phyloP scores from a whole-genome alignment of 306 rosid genomes.

The Oemleria cerasiformis region DNA sequence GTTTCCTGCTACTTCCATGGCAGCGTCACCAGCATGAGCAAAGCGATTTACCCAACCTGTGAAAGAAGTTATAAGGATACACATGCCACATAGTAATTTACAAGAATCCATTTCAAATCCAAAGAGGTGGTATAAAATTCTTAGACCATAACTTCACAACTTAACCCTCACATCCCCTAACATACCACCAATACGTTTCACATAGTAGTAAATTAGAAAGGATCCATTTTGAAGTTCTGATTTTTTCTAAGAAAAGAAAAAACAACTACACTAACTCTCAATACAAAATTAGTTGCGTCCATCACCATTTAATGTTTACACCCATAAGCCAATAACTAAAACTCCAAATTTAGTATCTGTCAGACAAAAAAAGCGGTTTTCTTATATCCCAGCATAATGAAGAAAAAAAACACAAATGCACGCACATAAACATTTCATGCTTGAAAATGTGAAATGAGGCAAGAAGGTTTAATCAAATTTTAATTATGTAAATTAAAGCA shows the following conservation, averaged over 20 bases:
- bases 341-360: background rate
- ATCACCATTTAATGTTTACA: no score
- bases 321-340: no score
- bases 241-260: no score
- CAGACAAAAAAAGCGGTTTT: background rate
- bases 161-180: background rate
- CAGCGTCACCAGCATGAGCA: constrained; percentile 98
- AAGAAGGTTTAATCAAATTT: background rate
- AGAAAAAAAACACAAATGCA: background rate
- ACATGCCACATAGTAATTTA: constrained; percentile 19
- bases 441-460: background rate
- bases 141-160: constrained; percentile 4
- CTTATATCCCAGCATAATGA: background rate
- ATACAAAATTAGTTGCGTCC: no score
- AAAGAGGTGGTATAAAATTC: background rate
- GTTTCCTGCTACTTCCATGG: constrained; percentile 94
- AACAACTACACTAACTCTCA: no score
- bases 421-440: background rate
- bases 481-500: background rate
- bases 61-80: constrained; percentile 27
- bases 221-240: no score
- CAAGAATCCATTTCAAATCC: constrained; percentile 15
- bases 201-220: no score
- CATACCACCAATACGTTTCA: no score
- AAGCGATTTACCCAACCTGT: constrained; percentile 99